Percentiles rank a stretch among this genome's conserved stretches.
Evolutionary conservation across 495 filamentous ascomycete genomes (phyloP).

Genomic region (Aspergillus heteromorphus): DNA sequence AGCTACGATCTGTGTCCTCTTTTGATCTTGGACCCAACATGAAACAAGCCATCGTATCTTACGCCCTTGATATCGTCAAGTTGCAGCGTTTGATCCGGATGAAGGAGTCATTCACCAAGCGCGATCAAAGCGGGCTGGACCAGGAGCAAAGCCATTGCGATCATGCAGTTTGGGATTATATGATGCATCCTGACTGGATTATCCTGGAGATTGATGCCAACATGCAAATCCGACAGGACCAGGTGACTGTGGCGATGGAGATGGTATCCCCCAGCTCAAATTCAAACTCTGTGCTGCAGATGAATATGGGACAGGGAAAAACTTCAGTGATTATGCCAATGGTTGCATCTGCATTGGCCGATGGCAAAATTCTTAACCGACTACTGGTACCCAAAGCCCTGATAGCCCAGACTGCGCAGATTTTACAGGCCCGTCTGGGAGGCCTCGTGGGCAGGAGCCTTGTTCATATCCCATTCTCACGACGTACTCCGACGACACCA

Average conservation of each 20-base stretch:
- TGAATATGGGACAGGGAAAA: constrained; percentile 77
- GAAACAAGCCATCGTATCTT: constrained; percentile 17
- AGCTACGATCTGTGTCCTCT: constrained; percentile 41
- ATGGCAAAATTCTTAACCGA: constrained; percentile 46
- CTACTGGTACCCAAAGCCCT: constrained; percentile 61
- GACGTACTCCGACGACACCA: constrained; percentile 30
- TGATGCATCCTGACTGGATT: constrained; percentile 49
- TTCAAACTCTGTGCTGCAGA: constrained; percentile 55
- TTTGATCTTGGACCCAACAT: constrained; percentile 24
- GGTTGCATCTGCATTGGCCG: constrained; percentile 50
- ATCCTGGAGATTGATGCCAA: constrained; percentile 61
- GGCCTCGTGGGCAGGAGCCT: constrained; percentile 52
- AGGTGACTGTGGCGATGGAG: constrained; percentile 48
- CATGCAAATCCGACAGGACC: constrained; percentile 57
- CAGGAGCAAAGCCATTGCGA: constrained; percentile 49
- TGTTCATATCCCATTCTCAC: constrained; percentile 59
- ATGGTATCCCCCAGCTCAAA: constrained; percentile 48
- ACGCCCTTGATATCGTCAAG: constrained; percentile 30
- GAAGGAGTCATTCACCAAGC: constrained; percentile 24
- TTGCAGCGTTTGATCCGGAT: constrained; percentile 39
- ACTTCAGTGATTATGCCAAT: constrained; percentile 66
- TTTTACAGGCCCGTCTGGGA: constrained; percentile 53
- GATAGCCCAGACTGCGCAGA: constrained; percentile 54
- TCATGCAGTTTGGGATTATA: constrained; percentile 48
- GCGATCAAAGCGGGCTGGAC: constrained; percentile 29